A percentile compares a stretch with the other conserved stretches of the same genome.
These are phyloP conservation scores for Psilocybe cubensis DNA, from an alignment of 768 basidiomycete genomes.

Conservation along the genomic window DNA sequence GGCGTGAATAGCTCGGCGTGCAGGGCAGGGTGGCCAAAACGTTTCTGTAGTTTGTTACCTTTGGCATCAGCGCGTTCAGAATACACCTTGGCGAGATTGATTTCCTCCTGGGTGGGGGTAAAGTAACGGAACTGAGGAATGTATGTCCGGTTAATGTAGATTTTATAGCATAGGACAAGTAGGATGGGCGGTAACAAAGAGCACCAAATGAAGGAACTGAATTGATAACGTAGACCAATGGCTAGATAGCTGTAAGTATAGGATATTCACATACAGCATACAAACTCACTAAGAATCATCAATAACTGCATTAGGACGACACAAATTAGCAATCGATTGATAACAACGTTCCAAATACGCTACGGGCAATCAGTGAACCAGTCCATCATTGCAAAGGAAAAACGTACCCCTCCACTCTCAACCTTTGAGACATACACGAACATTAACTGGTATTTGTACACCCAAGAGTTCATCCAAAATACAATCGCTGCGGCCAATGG, in stretches of 20 bases:
- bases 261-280: not conserved
- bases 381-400: not conserved
- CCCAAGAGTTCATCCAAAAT: slow-evolving; percentile 85
- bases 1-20: slow-evolving; percentile 87
- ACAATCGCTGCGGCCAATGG: slow-evolving; percentile 80
- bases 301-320: slow-evolving; percentile 86
- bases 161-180: slow-evolving; percentile 80
- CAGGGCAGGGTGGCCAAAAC: slow-evolving; percentile 95
- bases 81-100: slow-evolving; percentile 73
- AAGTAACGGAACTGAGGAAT: slow-evolving; percentile 77
- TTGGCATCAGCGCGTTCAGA: slow-evolving; percentile 76
- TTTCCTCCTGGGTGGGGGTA: slow-evolving; percentile 80
- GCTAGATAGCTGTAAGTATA: slow-evolving; percentile 46
- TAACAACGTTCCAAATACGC: slow-evolving; percentile 93
- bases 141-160: slow-evolving; percentile 75
- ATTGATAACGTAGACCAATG: slow-evolving; percentile 81
- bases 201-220: slow-evolving; percentile 78
- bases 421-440: slow-evolving; percentile 89
- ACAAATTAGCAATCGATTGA: slow-evolving; percentile 84
- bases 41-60: slow-evolving; percentile 78
- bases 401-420: slow-evolving; percentile 89
- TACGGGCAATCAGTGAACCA: slow-evolving; percentile 27
- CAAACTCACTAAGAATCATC: slow-evolving; percentile 80
- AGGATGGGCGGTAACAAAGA: slow-evolving; percentile 87
- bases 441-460: slow-evolving; percentile 97